A percentile compares a stretch with the other conserved stretches of the same genome.
Evolutionary conservation across 2,329 filamentous ascomycete genomes (phyloP).

Genomic region (Epichloe typhina): DNA sequence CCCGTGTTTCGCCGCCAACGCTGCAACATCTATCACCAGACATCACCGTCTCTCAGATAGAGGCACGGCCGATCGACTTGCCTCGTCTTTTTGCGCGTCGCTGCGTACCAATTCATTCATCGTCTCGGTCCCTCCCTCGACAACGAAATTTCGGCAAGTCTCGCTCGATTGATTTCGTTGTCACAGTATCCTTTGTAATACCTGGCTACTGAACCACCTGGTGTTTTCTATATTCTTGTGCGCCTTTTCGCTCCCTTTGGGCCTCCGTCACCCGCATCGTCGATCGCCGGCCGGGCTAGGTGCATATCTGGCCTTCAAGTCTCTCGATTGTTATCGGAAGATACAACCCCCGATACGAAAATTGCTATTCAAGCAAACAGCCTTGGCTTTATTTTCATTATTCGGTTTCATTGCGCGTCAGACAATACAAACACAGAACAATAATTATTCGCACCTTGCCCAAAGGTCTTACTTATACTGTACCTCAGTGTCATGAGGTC

Average conservation of each 20-base stretch:
- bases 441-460: neutral
- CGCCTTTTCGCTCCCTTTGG: slow-evolving; percentile 2
- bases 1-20: neutral
- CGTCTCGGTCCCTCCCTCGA: neutral
- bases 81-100: neutral
- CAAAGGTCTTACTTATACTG: neutral
- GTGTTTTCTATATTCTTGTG: slow-evolving; percentile 4
- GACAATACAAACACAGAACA: slow-evolving; percentile 2
- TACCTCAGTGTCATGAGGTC: slow-evolving; percentile 7
- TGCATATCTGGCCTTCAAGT: neutral
- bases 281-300: neutral
- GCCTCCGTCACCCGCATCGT: neutral
- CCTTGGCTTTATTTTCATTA: slow-evolving; percentile 2
- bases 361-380: neutral
- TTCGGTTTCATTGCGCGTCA: neutral
- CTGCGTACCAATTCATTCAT: neutral
- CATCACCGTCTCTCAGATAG: neutral
- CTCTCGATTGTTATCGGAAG: neutral
- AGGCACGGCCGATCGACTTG: neutral
- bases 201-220: slow-evolving; percentile 16
- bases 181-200: slow-evolving; percentile 22
- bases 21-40: neutral
- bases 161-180: slow-evolving; percentile 3
- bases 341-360: neutral
- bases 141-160: neutral